These are phyloP conservation scores for Colletotrichum musicola DNA, from an alignment of 2,329 filamentous ascomycete genomes.

Conservation along the genomic window DNA sequence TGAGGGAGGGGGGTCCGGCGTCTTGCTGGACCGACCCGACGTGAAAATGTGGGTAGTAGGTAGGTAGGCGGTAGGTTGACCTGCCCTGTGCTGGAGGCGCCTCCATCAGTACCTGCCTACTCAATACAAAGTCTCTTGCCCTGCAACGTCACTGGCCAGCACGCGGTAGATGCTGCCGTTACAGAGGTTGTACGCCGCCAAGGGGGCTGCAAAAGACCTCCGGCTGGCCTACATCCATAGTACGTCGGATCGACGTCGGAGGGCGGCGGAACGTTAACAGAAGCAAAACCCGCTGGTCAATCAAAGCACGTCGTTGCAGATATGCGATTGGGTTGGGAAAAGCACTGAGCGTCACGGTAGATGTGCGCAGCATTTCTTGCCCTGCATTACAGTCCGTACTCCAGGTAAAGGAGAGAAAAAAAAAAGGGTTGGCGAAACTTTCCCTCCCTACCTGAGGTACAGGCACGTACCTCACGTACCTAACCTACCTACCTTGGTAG, in stretches of 20 bases:
- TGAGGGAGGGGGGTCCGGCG: constrained; percentile 6
- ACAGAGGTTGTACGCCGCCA: neutral
- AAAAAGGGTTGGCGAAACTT: too few relatives aligned
- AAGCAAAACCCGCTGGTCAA: constrained; percentile 16
- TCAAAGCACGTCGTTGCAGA: constrained; percentile 20
- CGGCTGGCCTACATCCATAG: neutral
- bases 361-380: neutral
- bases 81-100: constrained; percentile 7
- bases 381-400: too few relatives aligned
- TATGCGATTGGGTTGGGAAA: neutral
- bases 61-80: neutral
- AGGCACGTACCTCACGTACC: too few relatives aligned
- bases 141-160: constrained; percentile 19
- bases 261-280: neutral
- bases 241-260: constrained; percentile 25
- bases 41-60: neutral
- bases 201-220: neutral
- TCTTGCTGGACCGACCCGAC: constrained; percentile 30
- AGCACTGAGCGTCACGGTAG: constrained; percentile 2
- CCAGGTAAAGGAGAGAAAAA: too few relatives aligned
- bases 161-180: neutral
- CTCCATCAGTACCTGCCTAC: too few relatives aligned
- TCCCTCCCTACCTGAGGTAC: too few relatives aligned
- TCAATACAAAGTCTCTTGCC: neutral
- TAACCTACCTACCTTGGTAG: too few relatives aligned